These are phyloP conservation scores for Lentinula detonsa DNA, from an alignment of 768 basidiomycete species.

Conservation along the genomic window DNA sequence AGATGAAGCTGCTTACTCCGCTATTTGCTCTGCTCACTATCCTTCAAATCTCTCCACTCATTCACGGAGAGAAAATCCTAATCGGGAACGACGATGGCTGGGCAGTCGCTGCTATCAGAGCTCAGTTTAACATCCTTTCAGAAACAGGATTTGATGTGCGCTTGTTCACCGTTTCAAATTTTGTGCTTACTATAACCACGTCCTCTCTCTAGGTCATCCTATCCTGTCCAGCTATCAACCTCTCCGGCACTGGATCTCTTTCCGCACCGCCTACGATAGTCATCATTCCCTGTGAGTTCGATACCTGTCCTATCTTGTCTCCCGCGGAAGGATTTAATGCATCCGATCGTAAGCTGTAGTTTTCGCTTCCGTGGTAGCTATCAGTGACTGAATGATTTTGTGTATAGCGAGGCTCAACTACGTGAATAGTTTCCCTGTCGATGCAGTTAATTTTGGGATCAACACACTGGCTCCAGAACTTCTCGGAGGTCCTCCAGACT, in stretches of 20 bases:
- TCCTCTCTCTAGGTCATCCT: slow-evolving; percentile 29
- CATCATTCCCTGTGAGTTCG: slow-evolving; percentile 31
- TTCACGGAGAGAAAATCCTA: slow-evolving; percentile 11
- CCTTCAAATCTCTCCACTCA: neutral
- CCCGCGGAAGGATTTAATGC: slow-evolving; percentile 36
- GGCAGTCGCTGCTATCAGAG: slow-evolving; percentile 41
- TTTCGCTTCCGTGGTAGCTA: neutral
- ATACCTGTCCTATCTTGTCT: slow-evolving; percentile 34
- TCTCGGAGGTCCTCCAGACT: slow-evolving; percentile 31
- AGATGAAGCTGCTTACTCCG: neutral
- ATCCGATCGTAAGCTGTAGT: slow-evolving; percentile 16
- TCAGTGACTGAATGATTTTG: neutral
- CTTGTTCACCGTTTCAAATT: neutral
- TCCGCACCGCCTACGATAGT: slow-evolving; percentile 25
- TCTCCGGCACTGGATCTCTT: slow-evolving; percentile 40
- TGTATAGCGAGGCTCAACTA: slow-evolving; percentile 26
- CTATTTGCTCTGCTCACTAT: neutral
- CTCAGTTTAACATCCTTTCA: slow-evolving; percentile 30
- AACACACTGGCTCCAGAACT: slow-evolving; percentile 37
- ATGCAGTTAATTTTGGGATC: slow-evolving; percentile 33
- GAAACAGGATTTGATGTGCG: slow-evolving; percentile 23
- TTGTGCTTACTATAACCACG: too few relatives aligned
- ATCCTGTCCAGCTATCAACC: slow-evolving; percentile 38
- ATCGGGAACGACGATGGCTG: slow-evolving; percentile 33
- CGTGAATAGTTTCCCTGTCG: slow-evolving; percentile 31